Base-by-base conservation (phyloP, 352 stramenopile genomes). In the Globisporangium ultimum region DNA sequence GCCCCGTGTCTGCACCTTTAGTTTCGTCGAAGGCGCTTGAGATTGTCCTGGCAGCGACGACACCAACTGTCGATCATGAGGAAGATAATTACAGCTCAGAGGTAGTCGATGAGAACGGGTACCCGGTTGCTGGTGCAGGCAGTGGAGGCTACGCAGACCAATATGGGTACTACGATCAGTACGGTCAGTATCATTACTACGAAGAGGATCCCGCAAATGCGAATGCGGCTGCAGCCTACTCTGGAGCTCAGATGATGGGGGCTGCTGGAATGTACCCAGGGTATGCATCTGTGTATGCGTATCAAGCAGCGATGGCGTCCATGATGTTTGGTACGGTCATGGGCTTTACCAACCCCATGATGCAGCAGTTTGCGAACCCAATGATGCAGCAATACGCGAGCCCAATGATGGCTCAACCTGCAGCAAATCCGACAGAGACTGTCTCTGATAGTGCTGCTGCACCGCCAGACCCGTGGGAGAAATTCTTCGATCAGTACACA, bases 401-500 rank as follows among this genome's bases (percentile, higher is more conserved):
- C 36, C 24, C 63, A 0, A 65, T 68, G 60, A 47, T 22, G 12
- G n/a, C 51, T 28, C 18, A 48, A 55, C 17, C 18, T 55, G 10
- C 54, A 50, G 21, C 41, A 40, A 38, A 20, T 17, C 11, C 34
- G 6, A 45, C 48, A 46, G 41, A 46, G 11, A 48, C 53, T 24
- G 48, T 60, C 47, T 47, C 49, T 14, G 48, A 60, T n/a, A 53
- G 49, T 28, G 55, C 58, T 58, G 54, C 34, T 18, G 64, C 70
- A 12, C 78, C 78, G 6, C 72, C 76, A 2, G 80, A 90, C 63
- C 78, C 80, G 24, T 96, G 87, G 87, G 75, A 89, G 15, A 87
- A 95, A 51, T 91, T 89, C 69, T 88, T 90, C 36, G 88, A 96
- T 65, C 87, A 96, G 62, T 88, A 84, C 70, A 91, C 80, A 0